Evolutionary conservation across 2,329 filamentous ascomycete species (phyloP).

Genomic region (Tolypocladium tropicale): DNA sequence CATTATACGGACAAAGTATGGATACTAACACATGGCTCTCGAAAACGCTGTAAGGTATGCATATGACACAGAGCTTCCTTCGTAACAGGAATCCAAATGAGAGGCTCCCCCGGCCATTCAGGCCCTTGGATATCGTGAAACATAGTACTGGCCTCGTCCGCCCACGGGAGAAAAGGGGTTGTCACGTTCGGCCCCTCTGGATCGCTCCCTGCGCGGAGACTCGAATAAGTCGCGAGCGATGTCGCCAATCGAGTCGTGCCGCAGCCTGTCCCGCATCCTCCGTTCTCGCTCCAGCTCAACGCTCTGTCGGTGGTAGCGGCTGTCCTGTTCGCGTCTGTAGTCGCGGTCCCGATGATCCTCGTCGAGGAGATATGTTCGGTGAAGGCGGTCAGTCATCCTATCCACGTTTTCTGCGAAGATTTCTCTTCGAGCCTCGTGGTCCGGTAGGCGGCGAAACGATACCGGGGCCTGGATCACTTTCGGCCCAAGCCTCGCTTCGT

Average conservation of each 20-base stretch:
- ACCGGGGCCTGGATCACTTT: neutral
- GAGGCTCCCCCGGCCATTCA: neutral
- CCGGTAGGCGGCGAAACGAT: neutral
- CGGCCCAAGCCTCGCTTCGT: neutral
- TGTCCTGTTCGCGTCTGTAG: neutral
- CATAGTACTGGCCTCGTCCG: neutral
- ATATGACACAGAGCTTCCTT: neutral
- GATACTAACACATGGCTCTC: neutral
- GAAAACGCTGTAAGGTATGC: neutral
- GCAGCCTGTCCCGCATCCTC: neutral
- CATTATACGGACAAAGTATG: neutral
- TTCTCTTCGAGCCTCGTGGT: neutral
- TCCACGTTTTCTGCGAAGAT: neutral
- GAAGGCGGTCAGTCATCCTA: neutral
- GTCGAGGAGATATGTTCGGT: neutral
- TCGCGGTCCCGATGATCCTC: neutral
- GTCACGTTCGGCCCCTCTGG: neutral
- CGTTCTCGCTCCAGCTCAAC: neutral
- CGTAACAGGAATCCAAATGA: neutral
- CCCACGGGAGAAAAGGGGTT: neutral
- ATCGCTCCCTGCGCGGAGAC: neutral
- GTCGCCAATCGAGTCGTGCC: neutral
- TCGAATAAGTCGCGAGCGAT: neutral
- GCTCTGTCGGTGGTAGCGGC: neutral
- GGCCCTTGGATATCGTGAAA: neutral